Base-by-base conservation (phyloP, 805 yeast species). In the Myxozyma geophila region DNA sequence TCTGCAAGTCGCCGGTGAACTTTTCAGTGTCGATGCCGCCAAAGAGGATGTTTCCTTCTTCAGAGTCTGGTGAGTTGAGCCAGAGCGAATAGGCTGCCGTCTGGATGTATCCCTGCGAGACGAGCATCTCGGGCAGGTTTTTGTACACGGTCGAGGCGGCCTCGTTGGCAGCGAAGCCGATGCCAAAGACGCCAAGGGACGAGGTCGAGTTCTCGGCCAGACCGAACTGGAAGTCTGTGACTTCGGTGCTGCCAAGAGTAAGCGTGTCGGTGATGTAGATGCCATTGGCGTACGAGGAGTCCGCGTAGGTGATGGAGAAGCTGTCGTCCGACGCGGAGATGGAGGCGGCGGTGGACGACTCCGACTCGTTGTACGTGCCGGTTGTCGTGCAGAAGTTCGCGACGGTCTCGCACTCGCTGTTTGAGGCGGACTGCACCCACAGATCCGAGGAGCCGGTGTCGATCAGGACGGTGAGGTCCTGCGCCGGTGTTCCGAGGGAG, bases 401-500 rank as follows among this genome's bases (percentile, higher is more conserved):
- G 7, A 57, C 59, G 37, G 47, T 46, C 39, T 70, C 56, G 57
- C 79, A 76, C 56, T 78, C 81, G 1, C 87, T 81, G 70, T 84
- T 85, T 48, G 75, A 70, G 1, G 71, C 59, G 40, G 78, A 75
- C 70, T 82, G 79, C 50, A 87, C 83, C 90, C 90, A 87, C 56
- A 88, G 73, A 71, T 88, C 93, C 1, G 88, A 80, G 0, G 92
- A 87, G 1, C 93, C 95, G 1, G 93, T 88, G 73, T 89, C 96
- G 23, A 89, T 74, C 51, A 84, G 74, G 7, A 87, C 85, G 2
- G 76, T 76, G 8, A 87, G 77, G 4, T 76, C 72, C 67, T 87
- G 87, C 1, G 76, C 70, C 2, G 85, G 81, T 0, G 90, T 83
- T 8, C 95, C 95, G 7, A 89, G 60, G 37, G 71, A 40, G 46